Conservation (phyloP, 768 basidiomycete species). For the Pleurotus pulmonarius region DNA sequence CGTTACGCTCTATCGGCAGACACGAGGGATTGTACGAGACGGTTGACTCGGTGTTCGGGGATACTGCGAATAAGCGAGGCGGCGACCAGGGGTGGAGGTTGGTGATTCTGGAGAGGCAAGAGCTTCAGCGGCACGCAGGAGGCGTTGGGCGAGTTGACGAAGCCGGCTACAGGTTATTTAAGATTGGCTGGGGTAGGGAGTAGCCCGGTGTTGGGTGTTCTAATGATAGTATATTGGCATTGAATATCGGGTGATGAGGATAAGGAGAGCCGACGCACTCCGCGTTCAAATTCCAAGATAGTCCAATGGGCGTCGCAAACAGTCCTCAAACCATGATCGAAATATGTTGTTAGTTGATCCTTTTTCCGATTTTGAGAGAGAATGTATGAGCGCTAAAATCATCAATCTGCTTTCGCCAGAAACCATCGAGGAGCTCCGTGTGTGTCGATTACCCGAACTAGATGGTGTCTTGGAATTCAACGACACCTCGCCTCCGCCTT, state of each 20-base stretch:
- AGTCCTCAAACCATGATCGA: too few relatives aligned
- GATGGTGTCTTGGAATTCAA: too few relatives aligned
- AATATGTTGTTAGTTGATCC: too few relatives aligned
- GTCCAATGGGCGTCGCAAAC: too few relatives aligned
- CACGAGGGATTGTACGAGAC: constrained; percentile 56
- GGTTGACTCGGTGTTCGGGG: constrained; percentile 52
- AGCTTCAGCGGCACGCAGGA: constrained; percentile 38
- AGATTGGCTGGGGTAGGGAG: constrained; percentile 60
- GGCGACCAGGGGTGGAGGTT: constrained; percentile 21
- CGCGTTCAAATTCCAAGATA: background rate
- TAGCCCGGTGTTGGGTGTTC: background rate
- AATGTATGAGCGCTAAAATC: too few relatives aligned
- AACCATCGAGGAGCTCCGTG: too few relatives aligned
- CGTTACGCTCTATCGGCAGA: constrained; percentile 60
- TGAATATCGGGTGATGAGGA: background rate
- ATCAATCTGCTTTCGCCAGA: too few relatives aligned
- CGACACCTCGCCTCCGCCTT: background rate
- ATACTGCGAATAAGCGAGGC: background rate
- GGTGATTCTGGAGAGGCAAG: constrained; percentile 43
- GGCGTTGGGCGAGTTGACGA: constrained; percentile 70
- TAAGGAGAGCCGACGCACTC: background rate
- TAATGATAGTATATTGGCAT: background rate
- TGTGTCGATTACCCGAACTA: too few relatives aligned
- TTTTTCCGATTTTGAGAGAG: too few relatives aligned
- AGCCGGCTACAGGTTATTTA: constrained; percentile 62